Evolutionary conservation across 1,284 basidiomycete genomes (phyloP).

Genomic region (Ustilago esculenta): DNA sequence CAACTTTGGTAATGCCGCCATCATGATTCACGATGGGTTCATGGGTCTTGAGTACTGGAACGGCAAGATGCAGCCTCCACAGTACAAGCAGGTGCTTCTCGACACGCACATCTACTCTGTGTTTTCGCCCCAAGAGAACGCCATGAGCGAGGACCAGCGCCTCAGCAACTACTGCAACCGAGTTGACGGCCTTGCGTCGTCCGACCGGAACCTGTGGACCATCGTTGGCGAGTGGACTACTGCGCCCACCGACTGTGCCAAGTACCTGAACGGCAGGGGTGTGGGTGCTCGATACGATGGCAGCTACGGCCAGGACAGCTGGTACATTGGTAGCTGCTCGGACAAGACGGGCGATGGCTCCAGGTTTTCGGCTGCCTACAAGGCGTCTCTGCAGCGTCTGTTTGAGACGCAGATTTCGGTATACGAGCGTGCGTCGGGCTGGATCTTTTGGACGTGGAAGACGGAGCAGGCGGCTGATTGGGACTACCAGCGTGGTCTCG

Average conservation of each 20-base stretch:
- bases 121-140: conserved; percentile 47
- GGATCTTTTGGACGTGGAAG: conserved; percentile 88
- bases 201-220: conserved; percentile 54
- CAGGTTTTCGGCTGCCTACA: conserved; percentile 80
- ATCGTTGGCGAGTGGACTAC: conserved; percentile 67
- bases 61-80: conserved; percentile 74
- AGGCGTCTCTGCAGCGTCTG: conserved; percentile 80
- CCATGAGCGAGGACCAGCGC: conserved; percentile 44
- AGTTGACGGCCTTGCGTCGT: conserved; percentile 30
- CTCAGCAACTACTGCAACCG: conserved; percentile 55
- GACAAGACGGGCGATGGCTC: conserved; percentile 78
- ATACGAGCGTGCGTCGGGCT: conserved; percentile 72
- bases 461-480: conserved; percentile 69
- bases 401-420: conserved; percentile 80
- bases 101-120: conserved; percentile 71
- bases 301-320: conserved; percentile 68
- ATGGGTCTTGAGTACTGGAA: conserved; percentile 79
- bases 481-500: conserved; percentile 64
- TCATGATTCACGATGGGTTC: conserved; percentile 85
- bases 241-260: conserved; percentile 85
- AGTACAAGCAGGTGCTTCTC: conserved; percentile 76
- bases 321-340: conserved; percentile 76
- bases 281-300: conserved; percentile 84
- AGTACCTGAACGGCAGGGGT: conserved; percentile 75
- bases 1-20: conserved; percentile 43